Percentiles rank a stretch among this genome's conserved stretches.
Conservation (phyloP, 1,284 basidiomycete species). For the Cryptococcus jaspeensis region DNA sequence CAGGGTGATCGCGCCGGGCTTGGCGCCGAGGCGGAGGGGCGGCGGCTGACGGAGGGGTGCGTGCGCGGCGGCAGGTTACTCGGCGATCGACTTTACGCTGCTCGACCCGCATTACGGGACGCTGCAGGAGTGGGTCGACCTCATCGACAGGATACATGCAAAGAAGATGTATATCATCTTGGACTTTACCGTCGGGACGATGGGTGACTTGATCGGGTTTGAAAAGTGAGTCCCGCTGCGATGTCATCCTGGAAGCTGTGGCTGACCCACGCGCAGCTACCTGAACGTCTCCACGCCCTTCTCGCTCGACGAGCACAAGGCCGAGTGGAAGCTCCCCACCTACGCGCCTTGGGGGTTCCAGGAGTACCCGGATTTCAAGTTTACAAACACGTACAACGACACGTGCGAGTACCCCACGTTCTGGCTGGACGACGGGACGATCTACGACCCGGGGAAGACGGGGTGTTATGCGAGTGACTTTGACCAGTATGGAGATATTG, state of each 20-base stretch:
- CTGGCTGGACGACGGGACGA: slow-evolving; percentile 70
- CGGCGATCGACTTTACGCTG: slow-evolving; percentile 82
- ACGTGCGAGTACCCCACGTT: slow-evolving; percentile 74
- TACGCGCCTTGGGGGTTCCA: slow-evolving; percentile 81
- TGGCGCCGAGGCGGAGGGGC: too few relatives aligned
- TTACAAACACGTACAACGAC: slow-evolving; percentile 59
- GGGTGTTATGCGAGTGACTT: slow-evolving; percentile 81
- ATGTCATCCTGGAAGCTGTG: neutral
- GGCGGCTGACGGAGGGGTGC: too few relatives aligned
- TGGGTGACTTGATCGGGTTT: slow-evolving; percentile 82
- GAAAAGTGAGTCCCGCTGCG: slow-evolving; percentile 58
- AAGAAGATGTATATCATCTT: slow-evolving; percentile 85
- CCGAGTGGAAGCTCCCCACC: slow-evolving; percentile 70
- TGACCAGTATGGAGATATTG: slow-evolving; percentile 91
- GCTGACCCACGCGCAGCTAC: slow-evolving; percentile 55
- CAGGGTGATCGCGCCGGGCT: too few relatives aligned
- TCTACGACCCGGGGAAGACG: slow-evolving; percentile 59
- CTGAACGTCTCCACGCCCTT: slow-evolving; percentile 79
- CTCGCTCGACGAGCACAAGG: slow-evolving; percentile 67
- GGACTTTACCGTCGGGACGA: slow-evolving; percentile 89
- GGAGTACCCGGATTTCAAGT: slow-evolving; percentile 74
- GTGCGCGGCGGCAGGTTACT: slow-evolving; percentile 66
- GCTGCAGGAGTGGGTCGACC: slow-evolving; percentile 68
- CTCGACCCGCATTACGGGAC: slow-evolving; percentile 88
- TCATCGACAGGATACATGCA: slow-evolving; percentile 72